Evolutionary conservation across 345 rosid genomes (phyloP).

Genomic region (Gossypium ekmanianum): DNA sequence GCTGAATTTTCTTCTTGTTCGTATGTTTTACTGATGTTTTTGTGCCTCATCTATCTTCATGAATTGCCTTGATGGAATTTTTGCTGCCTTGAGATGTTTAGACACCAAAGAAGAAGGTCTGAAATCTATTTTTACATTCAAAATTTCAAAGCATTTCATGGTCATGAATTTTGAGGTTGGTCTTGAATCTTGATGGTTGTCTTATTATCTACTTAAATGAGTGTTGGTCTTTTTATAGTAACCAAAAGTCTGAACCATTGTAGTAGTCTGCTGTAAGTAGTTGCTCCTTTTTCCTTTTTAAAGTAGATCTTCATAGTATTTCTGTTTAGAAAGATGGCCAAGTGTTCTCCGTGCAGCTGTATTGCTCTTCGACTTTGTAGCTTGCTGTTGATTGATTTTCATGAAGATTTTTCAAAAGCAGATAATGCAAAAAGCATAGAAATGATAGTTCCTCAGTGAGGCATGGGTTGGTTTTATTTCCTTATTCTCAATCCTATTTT

Average conservation of each 20-base stretch:
- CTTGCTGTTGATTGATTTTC: not conserved
- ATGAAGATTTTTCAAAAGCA: not conserved
- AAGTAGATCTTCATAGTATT: not conserved
- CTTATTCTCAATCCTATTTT: not conserved
- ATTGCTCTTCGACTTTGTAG: not conserved
- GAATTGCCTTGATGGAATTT: not conserved
- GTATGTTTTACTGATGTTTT: not conserved
- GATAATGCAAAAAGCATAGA: not conserved
- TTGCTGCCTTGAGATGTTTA: not conserved
- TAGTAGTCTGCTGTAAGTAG: not conserved
- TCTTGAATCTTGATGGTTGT: conserved; percentile 3
- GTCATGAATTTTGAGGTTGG: not conserved
- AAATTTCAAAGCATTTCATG: not conserved
- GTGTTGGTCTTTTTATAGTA: not conserved
- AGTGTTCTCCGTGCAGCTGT: not conserved
- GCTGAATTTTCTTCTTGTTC: not conserved
- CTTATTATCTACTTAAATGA: not conserved
- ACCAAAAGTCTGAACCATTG: not conserved
- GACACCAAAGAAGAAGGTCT: not conserved
- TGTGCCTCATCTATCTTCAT: not conserved
- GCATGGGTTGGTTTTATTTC: not conserved
- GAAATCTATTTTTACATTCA: not conserved
- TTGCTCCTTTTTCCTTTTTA: not conserved
- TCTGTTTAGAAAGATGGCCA: not conserved
- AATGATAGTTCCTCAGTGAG: not conserved